Conservation (phyloP, 495 filamentous ascomycete genomes). For the Amniculicola lignicola region DNA sequence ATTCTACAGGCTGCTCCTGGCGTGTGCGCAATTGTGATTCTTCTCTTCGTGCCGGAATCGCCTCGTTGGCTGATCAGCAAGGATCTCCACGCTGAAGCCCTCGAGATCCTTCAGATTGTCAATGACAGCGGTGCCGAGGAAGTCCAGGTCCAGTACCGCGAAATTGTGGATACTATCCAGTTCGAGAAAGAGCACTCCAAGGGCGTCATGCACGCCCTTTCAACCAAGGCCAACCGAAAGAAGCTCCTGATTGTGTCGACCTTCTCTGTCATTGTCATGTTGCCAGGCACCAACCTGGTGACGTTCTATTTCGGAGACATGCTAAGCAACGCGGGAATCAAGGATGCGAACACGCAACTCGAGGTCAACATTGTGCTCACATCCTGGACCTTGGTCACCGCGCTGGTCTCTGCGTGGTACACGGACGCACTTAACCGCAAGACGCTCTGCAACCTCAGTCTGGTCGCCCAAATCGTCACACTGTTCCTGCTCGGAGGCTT, state of each 20-base stretch:
- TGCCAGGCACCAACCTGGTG: conserved; percentile 15
- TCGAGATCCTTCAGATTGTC: conserved; percentile 50
- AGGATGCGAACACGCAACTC: conserved; percentile 11
- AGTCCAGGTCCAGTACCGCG: conserved; percentile 24
- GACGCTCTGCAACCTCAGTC: not conserved
- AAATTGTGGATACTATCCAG: conserved; percentile 7
- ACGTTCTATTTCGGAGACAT: conserved; percentile 25
- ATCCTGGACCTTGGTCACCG: conserved; percentile 10
- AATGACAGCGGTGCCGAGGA: conserved; percentile 47
- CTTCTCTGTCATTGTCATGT: conserved; percentile 12
- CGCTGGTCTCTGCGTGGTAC: not conserved
- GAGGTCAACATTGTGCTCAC: conserved; percentile 20
- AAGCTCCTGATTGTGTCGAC: conserved; percentile 2
- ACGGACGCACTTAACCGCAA: conserved; percentile 14
- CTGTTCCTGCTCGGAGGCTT: conserved; percentile 10
- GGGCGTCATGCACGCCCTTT: not conserved
- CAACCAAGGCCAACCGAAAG: not conserved
- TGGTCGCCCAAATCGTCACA: not conserved
- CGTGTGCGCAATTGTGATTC: conserved; percentile 19
- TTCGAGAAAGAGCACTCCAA: conserved; percentile 12
- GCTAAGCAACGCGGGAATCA: conserved; percentile 7
- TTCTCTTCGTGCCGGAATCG: conserved; percentile 52
- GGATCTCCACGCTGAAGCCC: conserved; percentile 49
- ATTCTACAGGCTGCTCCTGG: conserved; percentile 10
- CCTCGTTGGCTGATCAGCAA: conserved; percentile 58